Percentiles rank a stretch among this genome's conserved stretches.
Conservation (phyloP, 257 asterid genomes). For the Dorcoceras hygrometricum region DNA sequence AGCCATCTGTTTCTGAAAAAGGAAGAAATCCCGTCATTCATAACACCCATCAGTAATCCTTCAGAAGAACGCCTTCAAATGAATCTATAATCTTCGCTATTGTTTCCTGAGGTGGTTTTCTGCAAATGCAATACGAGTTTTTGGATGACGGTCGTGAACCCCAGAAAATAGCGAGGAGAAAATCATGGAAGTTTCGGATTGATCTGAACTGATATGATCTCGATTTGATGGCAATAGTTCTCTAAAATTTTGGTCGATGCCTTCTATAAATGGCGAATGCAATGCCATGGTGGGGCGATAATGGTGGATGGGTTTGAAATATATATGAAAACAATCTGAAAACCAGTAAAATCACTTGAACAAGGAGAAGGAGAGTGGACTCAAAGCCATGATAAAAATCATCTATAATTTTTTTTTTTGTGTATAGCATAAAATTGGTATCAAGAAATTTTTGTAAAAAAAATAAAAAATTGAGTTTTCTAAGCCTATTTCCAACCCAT, state of each 20-base stretch:
- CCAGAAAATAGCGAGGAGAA: neutral
- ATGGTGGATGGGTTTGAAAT: too few species aligned
- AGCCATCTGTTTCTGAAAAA: constrained; percentile 48
- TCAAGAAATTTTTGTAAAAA: too few species aligned
- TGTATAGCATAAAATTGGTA: too few species aligned
- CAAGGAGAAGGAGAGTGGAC: too few species aligned
- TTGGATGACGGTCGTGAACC: neutral
- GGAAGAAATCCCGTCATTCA: neutral
- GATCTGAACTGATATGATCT: neutral
- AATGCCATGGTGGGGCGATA: neutral
- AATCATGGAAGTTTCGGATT: neutral
- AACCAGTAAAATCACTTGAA: too few species aligned
- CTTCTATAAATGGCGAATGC: neutral
- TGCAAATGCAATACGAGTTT: neutral
- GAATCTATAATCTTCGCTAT: neutral
- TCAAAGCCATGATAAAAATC: too few species aligned
- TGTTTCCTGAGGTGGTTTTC: neutral
- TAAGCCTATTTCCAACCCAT: too few species aligned
- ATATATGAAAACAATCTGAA: too few species aligned
- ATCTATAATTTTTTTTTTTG: too few species aligned
- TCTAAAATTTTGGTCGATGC: neutral
- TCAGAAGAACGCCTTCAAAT: neutral
- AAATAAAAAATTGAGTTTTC: too few species aligned
- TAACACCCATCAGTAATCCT: neutral
- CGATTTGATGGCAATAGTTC: neutral